Conservation (phyloP, 116 monocot genomes). For the Zostera marina region DNA sequence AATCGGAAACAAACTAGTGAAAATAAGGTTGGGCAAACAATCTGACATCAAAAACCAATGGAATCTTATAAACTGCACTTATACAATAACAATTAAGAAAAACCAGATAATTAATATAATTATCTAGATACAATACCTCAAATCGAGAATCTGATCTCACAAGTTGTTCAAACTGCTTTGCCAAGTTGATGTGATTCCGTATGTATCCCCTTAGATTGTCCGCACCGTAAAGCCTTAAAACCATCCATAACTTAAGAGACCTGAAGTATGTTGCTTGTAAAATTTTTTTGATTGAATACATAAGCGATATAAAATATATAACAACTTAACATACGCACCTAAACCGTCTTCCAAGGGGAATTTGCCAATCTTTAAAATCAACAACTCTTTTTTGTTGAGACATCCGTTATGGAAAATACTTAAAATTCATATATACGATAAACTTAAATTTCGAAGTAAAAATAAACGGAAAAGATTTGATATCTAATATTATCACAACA, state of each 20-base stretch:
- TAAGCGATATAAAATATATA: too few relatives aligned
- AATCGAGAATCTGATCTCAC: slow-evolving; percentile 58
- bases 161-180: slow-evolving; percentile 41
- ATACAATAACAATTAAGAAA: not conserved
- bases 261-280: slow-evolving; percentile 15
- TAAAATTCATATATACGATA: too few relatives aligned
- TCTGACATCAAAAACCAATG: slow-evolving; percentile 13
- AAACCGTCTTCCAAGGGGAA: slow-evolving; percentile 70
- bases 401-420: slow-evolving; percentile 21
- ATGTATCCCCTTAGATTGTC: slow-evolving; percentile 56
- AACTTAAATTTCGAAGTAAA: too few relatives aligned
- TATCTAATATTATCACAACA: too few relatives aligned
- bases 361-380: slow-evolving; percentile 87
- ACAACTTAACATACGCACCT: slow-evolving; percentile 15
- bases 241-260: slow-evolving; percentile 90
- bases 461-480: too few relatives aligned
- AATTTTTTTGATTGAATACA: too few relatives aligned
- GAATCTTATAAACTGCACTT: too few relatives aligned
- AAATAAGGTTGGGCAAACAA: slow-evolving; percentile 49
- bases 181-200: slow-evolving; percentile 63
- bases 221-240: slow-evolving; percentile 64
- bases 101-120: not conserved
- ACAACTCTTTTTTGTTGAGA: slow-evolving; percentile 38
- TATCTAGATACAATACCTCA: too few relatives aligned
- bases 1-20: slow-evolving; percentile 84